phyloP scores from a whole-genome alignment of 106 monocot genomes.

The Dioscorea zingiberensis region DNA sequence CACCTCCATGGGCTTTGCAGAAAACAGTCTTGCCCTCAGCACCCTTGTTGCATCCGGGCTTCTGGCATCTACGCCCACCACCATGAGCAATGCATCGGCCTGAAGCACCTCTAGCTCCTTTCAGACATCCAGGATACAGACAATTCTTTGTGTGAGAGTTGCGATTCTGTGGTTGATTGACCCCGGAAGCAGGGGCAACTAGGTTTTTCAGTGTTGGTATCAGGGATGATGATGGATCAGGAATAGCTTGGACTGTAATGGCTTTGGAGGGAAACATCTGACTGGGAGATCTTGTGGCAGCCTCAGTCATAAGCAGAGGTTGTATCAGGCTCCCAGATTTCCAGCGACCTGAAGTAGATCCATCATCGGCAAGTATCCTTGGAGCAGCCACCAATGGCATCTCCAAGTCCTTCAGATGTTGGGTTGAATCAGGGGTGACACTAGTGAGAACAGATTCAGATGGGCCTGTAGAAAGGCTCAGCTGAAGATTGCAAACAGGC shows the following conservation, averaged over 20 bases:
- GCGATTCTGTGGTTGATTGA: constrained; percentile 16
- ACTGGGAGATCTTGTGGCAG: not conserved
- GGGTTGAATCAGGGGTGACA: constrained; percentile 7
- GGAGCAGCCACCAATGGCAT: constrained; percentile 5
- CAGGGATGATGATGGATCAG: constrained; percentile 5
- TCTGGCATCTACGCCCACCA: constrained; percentile 63
- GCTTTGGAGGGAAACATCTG: not conserved
- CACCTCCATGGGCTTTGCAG: constrained; percentile 75
- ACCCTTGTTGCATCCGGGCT: constrained; percentile 47
- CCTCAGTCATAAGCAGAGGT: constrained; percentile 3
- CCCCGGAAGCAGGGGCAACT: constrained; percentile 18
- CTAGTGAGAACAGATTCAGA: constrained; percentile 35
- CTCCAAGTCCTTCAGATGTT: constrained; percentile 9
- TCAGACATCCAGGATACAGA: constrained; percentile 42
- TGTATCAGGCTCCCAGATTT: constrained; percentile 22
- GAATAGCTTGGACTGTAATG: constrained; percentile 9
- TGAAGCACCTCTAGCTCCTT: constrained; percentile 65
- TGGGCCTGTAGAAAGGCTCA: constrained; percentile 40
- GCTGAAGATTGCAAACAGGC: constrained; percentile 32
- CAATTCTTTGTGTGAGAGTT: constrained; percentile 35
- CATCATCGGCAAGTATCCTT: constrained; percentile 34
- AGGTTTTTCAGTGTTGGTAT: not conserved
- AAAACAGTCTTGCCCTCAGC: constrained; percentile 64
- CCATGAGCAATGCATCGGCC: constrained; percentile 66
- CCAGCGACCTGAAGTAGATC: constrained; percentile 36